These are phyloP conservation scores for Boletus rubroflammeus DNA, from an alignment of 768 basidiomycete species.

Conservation along the genomic window DNA sequence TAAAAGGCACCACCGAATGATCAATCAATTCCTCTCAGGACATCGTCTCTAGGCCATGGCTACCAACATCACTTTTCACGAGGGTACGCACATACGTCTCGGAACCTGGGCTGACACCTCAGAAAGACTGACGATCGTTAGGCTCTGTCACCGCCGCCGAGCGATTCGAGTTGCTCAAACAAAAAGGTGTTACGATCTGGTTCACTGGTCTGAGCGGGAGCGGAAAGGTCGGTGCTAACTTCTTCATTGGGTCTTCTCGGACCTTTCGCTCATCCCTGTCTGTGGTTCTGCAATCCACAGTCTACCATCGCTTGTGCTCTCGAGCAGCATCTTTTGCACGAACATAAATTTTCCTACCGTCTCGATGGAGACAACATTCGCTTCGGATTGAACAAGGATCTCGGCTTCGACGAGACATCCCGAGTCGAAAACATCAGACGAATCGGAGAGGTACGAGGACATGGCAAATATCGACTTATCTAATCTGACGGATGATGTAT, in stretches of 20 bases:
- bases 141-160: slow-evolving; percentile 71
- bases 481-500: slow-evolving; percentile 9
- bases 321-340: slow-evolving; percentile 90
- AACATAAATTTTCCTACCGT: slow-evolving; percentile 82
- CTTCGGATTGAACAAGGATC: slow-evolving; percentile 94
- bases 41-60: slow-evolving; percentile 25
- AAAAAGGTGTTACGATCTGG: slow-evolving; percentile 93
- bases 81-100: slow-evolving; percentile 38
- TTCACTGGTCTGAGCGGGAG: slow-evolving; percentile 93
- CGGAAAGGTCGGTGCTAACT: slow-evolving; percentile 67
- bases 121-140: slow-evolving; percentile 27
- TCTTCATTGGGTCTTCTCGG: not conserved
- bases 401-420: slow-evolving; percentile 90
- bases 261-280: not conserved
- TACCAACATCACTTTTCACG: slow-evolving; percentile 65
- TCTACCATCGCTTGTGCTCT: slow-evolving; percentile 96
- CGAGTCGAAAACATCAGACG: slow-evolving; percentile 94
- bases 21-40: not conserved
- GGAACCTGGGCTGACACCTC: not conserved
- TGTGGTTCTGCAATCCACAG: slow-evolving; percentile 37
- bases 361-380: slow-evolving; percentile 96
- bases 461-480: not conserved
- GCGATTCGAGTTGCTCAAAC: slow-evolving; percentile 62
- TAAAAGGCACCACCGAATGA: slow-evolving; percentile 7
- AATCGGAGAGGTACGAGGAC: slow-evolving; percentile 77